Evolutionary conservation across 2,329 filamentous ascomycete species (phyloP), one percentile per base, ranked within the genome.

Genomic region (Fusarium odoratissimum): DNA sequence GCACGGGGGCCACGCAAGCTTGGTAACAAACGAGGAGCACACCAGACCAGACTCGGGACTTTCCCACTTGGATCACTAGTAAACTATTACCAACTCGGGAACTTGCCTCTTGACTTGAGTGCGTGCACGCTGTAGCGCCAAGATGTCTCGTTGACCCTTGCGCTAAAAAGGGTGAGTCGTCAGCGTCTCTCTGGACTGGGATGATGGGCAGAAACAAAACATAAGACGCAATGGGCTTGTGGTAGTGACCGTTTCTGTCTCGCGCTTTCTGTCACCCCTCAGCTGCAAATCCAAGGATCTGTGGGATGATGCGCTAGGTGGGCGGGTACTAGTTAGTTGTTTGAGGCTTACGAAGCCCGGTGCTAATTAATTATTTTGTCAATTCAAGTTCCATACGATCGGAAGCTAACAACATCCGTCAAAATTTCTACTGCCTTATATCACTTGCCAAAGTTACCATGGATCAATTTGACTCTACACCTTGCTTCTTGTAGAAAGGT

Each of bases 1-100:
- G 72, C 68, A 74, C 63, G 59, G 60, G 71, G 72, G 72, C 72
- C 72, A 75, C 72, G 72, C 72, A 73, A 73, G 61, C 69, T 57
- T 67, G 54, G 58, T 37, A 71, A 52, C 58, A 57, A 67, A 59
- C 61, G 56, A 67, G 52, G 28, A 28, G 30, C 58, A 54, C 49
- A 54, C 49, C 49, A 54, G 40, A 42, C 42, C 40, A 58, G n/a
- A 72, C 41, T 72, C 71, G 55, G 63, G 71, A 69, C 57, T 74
- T 73, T 72, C 66, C 66, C 49, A 64, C 58, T 69, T 69, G 35
- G 44, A 69, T 54, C 49, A 28, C 35, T 41, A 56, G 48, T 17
- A 51, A 51, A 67, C 54, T 69, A 44, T 69, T 69, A 64, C 64
- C 66, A 44, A 64, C 49, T 64, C 28, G 49, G 57, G 57, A 35